Evolutionary conservation across 495 filamentous ascomycete species (phyloP), one percentile per base, ranked within the genome.

Genomic region (Neurospora pannonica): DNA sequence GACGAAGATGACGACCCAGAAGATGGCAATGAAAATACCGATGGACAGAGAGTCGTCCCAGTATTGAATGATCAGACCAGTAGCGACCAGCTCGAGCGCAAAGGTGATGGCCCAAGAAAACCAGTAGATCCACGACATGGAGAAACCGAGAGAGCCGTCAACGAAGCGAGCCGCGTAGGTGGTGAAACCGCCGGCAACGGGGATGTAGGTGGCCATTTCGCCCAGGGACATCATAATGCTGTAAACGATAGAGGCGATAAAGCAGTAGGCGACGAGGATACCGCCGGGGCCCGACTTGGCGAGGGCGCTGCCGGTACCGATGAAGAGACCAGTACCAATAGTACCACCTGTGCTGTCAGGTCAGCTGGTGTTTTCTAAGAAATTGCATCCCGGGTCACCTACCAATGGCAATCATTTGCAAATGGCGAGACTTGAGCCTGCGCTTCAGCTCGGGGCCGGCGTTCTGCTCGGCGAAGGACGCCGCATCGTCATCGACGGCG

Each of bases 121-220:
- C 86, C 84, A 87, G 74, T 87, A 87, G 70, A 84, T 80, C 92
- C 92, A 95, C 37, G 92, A 92, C 80, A 94, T 90, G 24, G 92
- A 89, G 78, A 95, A 94, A 43, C 92, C 92, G 76, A 95, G 81
- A 74, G 91, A 90, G 40, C 88, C 87, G 76, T 94, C 91, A 73
- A 92, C 87, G 72, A 93, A 91, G 60, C 92, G 88, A 43, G 91
- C 87, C 70, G 90, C 91, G 78, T 92, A 95, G 43, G 91, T 84
- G 28, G 92, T 92, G 77, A 94, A 93, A 9, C 90, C 88, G 72
- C 93, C 93, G 17, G 92, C 88, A 37, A 94, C 87, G 8, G 93
- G 93, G 21, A 94, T 86, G 75, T 88, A 93, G 39, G 92, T 90
- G 8, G 91, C 88, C 90, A 94, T 92, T 82, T 94, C 92, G 37